A percentile compares a stretch with the other conserved stretches of the same genome.
Conservation (phyloP, 2,329 filamentous ascomycete species). For the Aspergillus ustus region DNA sequence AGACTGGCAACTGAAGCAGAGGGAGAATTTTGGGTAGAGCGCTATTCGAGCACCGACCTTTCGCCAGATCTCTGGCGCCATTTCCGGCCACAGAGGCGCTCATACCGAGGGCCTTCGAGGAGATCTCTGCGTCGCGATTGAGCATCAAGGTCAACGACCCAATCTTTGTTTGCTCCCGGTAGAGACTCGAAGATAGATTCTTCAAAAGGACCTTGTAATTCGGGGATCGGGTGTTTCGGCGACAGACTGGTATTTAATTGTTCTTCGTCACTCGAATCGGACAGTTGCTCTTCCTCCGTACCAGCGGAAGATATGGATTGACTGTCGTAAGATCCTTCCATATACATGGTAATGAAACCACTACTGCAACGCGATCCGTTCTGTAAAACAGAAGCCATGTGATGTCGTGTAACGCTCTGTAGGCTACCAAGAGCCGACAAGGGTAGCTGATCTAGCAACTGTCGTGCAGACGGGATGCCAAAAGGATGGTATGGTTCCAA, state of each 20-base stretch:
- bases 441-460: conserved; percentile 3
- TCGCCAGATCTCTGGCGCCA: conserved; percentile 80
- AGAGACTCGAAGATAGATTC: conserved; percentile 50
- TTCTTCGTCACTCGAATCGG: conserved; percentile 9
- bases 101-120: conserved; percentile 69
- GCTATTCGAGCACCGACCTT: conserved; percentile 29
- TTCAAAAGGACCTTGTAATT: conserved; percentile 51
- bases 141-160: conserved; percentile 44
- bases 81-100: conserved; percentile 70
- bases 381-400: background rate
- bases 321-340: conserved; percentile 7
- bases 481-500: conserved; percentile 11
- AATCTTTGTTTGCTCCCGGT: conserved; percentile 27
- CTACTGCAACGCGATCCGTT: background rate
- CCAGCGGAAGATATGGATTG: conserved; percentile 11
- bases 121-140: conserved; percentile 65
- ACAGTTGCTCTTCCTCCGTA: conserved; percentile 6
- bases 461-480: conserved; percentile 11
- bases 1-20: conserved; percentile 6
- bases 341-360: conserved; percentile 2
- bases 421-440: conserved; percentile 1
- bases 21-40: background rate
- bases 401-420: background rate
- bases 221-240: conserved; percentile 46
- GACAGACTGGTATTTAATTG: conserved; percentile 20